Base-by-base conservation (phyloP, 1,284 basidiomycete species). In the Schizopora paradoxa region DNA sequence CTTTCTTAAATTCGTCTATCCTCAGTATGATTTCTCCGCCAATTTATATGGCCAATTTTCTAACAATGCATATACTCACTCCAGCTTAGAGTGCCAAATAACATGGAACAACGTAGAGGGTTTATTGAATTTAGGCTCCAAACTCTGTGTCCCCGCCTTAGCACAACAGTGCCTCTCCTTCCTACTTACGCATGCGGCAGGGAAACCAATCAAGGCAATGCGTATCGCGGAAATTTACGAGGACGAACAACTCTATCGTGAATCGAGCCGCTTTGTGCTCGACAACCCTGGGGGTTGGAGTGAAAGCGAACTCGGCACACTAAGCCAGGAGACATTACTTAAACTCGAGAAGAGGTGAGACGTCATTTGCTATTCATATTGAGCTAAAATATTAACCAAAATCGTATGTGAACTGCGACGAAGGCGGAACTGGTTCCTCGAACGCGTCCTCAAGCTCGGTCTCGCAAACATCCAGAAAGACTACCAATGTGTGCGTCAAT, bases 41-140 rank as follows among this genome's bases (percentile, higher is more conserved):
- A 32, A 10, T 18, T 35, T 42, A 13, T 16, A 27, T 6, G 5
- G 10, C 10, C 26, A 6, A 11, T 22, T 11, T 13, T 28, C 28
- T 21, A 18, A 21, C n/a, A 18, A 22, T 47, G 35, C 21, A 39
- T 13, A 32, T 39, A 35, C 35, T 26, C 21, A 13, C 13, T 23
- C 31, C 55, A 90, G 86, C 55, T 74, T 92, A 43, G 84, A 91
- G 56, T 93, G 91, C 65, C 89, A 87, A 6, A 91, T 93, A 45
- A 86, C 87, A 1, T 95, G 91, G 91, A 89, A 90, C 54, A 94
- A 94, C 60, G 91, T 91, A 23, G 90, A 89, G 56, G 82, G 83
- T 31, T 73, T 91, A 25, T 86, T 91, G 80, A 88, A 89, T 59
- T 87, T 91, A 32, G 79, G 86, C 1, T 79, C 86, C 61, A 91